A percentile compares a stretch with the other conserved stretches of the same genome.
phyloP scores from a whole-genome alignment of 2,329 filamentous ascomycete genomes.

The Trichoderma polysporum region DNA sequence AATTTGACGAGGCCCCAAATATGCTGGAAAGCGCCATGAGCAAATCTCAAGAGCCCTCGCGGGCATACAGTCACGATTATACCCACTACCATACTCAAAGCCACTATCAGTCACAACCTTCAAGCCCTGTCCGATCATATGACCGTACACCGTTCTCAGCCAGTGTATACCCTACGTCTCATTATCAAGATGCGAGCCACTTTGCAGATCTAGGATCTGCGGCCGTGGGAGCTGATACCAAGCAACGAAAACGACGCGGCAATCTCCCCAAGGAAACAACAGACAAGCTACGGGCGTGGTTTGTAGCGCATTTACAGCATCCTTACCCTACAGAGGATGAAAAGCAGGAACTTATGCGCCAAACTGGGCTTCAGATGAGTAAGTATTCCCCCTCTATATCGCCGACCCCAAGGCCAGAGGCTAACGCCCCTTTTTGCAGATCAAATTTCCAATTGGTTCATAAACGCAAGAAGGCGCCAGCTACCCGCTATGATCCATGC shows the following conservation, averaged over 20 bases:
- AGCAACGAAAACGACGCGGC: constrained; percentile 66
- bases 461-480: constrained; percentile 70
- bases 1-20: constrained; percentile 34
- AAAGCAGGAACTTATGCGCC: constrained; percentile 75
- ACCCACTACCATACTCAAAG: constrained; percentile 43
- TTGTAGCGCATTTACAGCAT: constrained; percentile 71
- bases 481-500: constrained; percentile 60
- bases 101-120: constrained; percentile 47
- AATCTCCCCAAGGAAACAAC: constrained; percentile 91
- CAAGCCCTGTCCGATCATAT: constrained; percentile 43
- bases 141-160: constrained; percentile 47
- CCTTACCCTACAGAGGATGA: constrained; percentile 88
- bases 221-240: constrained; percentile 44
- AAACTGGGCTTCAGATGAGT: constrained; percentile 78
- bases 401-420: background rate
- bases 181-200: constrained; percentile 45
- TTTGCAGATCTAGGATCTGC: constrained; percentile 44
- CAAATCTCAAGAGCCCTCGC: background rate
- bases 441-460: constrained; percentile 79
- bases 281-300: constrained; percentile 78
- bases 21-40: background rate
- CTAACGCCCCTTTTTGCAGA: constrained; percentile 41
- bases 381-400: constrained; percentile 36
- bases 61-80: constrained; percentile 34
- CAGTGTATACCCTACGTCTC: constrained; percentile 38